These are phyloP conservation scores for Verticillium isaacii DNA, from an alignment of 2,329 filamentous ascomycete genomes.

Conservation along the genomic window DNA sequence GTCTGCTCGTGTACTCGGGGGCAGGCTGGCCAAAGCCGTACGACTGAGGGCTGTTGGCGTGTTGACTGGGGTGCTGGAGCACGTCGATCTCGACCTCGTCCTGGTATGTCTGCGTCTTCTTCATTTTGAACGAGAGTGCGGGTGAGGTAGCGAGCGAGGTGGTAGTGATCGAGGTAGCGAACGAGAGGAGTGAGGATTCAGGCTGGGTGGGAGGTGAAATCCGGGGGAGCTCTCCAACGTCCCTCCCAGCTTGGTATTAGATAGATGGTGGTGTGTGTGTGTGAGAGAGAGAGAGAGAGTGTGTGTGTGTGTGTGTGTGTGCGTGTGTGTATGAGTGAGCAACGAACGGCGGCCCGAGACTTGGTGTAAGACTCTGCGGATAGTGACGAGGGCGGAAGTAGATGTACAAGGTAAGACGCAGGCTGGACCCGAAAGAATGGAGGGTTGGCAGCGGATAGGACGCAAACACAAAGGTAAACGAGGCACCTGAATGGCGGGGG, in stretches of 20 bases:
- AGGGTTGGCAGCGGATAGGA: not conserved
- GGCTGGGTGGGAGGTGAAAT: not conserved
- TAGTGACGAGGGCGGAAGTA: not conserved
- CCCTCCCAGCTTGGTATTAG: not conserved
- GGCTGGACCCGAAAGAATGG: not conserved
- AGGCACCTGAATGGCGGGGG: not conserved
- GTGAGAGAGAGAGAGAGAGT: too few relatives aligned
- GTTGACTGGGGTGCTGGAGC: conserved; percentile 20
- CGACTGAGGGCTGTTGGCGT: conserved; percentile 18
- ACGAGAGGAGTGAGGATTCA: not conserved
- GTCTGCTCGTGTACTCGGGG: not conserved
- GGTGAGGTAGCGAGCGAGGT: not conserved
- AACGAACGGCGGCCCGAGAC: not conserved
- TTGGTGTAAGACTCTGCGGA: not conserved
- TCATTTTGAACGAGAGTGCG: conserved; percentile 7
- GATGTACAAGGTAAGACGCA: not conserved
- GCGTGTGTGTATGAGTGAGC: not conserved
- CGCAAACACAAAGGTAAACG: not conserved
- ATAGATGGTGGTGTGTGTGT: not conserved
- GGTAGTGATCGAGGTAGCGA: not conserved
- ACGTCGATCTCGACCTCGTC: conserved; percentile 30
- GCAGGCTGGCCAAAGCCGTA: conserved; percentile 1
- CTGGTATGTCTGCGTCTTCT: conserved; percentile 24
- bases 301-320: not conserved
- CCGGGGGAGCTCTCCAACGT: not conserved